phyloP scores from a whole-genome alignment of 371 early-diverging fungal genomes.

The Fennellomyces sp. region DNA sequence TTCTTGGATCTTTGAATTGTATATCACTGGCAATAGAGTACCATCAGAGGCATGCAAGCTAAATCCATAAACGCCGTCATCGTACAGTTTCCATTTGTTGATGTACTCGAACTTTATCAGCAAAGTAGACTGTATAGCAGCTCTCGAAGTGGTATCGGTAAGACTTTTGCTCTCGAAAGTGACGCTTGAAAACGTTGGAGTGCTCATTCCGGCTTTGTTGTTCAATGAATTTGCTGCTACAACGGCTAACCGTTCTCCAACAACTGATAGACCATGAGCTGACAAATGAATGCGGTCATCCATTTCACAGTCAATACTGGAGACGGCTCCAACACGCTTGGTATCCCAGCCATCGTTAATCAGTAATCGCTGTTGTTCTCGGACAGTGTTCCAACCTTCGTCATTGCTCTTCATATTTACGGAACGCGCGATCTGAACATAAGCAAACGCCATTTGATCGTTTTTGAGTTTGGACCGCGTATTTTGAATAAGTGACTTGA shows the following conservation, averaged over 20 bases:
- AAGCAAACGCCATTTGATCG: slow-evolving; percentile 19
- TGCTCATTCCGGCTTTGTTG: background rate
- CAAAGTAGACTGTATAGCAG: background rate
- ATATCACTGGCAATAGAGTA: slow-evolving; percentile 1
- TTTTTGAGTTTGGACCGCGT: background rate
- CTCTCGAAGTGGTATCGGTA: background rate
- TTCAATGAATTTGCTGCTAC: slow-evolving; percentile 17
- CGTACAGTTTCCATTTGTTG: background rate
- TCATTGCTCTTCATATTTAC: slow-evolving; percentile 6
- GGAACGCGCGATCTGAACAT: slow-evolving; percentile 34
- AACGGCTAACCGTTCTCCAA: slow-evolving; percentile 34
- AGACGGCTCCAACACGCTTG: background rate
- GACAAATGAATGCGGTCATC: slow-evolving; percentile 46
- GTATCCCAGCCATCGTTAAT: background rate
- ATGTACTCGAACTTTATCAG: background rate
- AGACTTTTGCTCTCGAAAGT: background rate
- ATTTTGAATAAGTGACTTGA: background rate
- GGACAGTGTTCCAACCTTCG: slow-evolving; percentile 26
- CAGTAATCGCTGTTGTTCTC: slow-evolving; percentile 22
- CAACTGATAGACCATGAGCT: slow-evolving; percentile 14
- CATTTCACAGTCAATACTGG: slow-evolving; percentile 26
- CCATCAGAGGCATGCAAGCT: slow-evolving; percentile 11
- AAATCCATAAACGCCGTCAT: slow-evolving; percentile 16
- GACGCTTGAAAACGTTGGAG: slow-evolving; percentile 4
- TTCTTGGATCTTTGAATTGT: slow-evolving; percentile 11